Evolutionary conservation across 169 alveolate species (phyloP), one percentile per base, ranked within the genome.

Genomic region (Plasmodium vivax): DNA sequence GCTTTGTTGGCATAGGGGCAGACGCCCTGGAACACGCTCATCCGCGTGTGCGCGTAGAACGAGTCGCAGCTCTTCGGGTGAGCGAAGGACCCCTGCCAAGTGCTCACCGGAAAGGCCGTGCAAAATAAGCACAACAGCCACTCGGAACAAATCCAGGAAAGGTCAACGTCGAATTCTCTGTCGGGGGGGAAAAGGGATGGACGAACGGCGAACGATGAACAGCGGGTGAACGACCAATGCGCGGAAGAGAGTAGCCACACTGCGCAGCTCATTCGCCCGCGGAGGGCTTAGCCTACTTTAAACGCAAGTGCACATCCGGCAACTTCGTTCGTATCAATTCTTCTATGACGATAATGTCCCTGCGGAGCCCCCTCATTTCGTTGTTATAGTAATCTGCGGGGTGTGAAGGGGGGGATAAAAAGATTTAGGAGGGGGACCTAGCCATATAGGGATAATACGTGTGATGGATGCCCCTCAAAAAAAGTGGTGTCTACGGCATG

Each of bases 81-180:
- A 0, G 77, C 43, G 38, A 68, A 68, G 14, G 41, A 30, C 43
- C 51, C n/a, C 54, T 79, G 43, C 41, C 10, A 8, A 38, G 27
- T 34, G 19, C 93, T 12, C 74, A 96, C 98, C 93, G 98, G 98
- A 83, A 96, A 93, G 41, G 97, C 94, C 14, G 96, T 96, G 30
- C 96, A 92, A 75, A 95, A 97, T 85, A 96, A 96, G 81, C 98
- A 97, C 80, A 97, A 94, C 79, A 97, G 96, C 98, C 98, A 97
- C 84, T 97, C 98, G 36, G 98, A 97, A 34, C 97, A 97, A 79
- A 97, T 85, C 95, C 98, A 97, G 79, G 96, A 96, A 34, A 97
- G 75, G 81, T 96, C 98, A 16, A 96, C 97, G 14, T 96, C 97
- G 62, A 94, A 92, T 58, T 91, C 96, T 94, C 98, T 96, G 91